Evolutionary conservation across 306 rosid genomes (phyloP).

Genomic region (Cucumis cinereus): DNA sequence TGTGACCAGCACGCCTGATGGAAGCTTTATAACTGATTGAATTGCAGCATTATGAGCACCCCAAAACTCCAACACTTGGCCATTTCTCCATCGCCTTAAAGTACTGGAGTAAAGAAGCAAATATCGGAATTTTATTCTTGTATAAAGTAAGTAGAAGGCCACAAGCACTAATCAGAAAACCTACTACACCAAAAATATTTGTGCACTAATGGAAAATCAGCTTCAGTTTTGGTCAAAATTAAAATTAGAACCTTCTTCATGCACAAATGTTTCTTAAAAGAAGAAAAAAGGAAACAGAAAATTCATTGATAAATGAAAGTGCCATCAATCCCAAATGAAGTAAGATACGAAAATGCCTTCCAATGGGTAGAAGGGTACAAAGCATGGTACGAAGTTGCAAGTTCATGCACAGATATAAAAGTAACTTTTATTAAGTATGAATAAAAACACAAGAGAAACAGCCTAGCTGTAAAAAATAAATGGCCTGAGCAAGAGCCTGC

Average conservation of each 20-base stretch:
- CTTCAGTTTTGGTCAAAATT: not conserved
- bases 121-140: not conserved
- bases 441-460: too few relatives aligned
- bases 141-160: not conserved
- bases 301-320: too few relatives aligned
- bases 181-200: not conserved
- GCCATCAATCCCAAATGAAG: too few relatives aligned
- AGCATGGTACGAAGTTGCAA: too few relatives aligned
- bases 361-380: too few relatives aligned
- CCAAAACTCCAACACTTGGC: constrained; percentile 57
- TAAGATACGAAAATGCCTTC: too few relatives aligned
- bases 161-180: not conserved
- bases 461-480: too few relatives aligned
- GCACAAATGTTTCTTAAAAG: not conserved
- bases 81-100: constrained; percentile 76
- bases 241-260: not conserved
- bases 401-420: too few relatives aligned
- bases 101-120: constrained; percentile 38
- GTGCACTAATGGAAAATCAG: not conserved
- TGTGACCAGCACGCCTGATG: constrained; percentile 81
- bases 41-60: constrained; percentile 78
- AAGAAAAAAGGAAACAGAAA: too few relatives aligned
- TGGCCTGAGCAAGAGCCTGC: too few relatives aligned
- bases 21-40: constrained; percentile 73
- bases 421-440: too few relatives aligned